Base-by-base conservation (phyloP, 2,329 filamentous ascomycete genomes). In the Paradendryphiella salina region DNA sequence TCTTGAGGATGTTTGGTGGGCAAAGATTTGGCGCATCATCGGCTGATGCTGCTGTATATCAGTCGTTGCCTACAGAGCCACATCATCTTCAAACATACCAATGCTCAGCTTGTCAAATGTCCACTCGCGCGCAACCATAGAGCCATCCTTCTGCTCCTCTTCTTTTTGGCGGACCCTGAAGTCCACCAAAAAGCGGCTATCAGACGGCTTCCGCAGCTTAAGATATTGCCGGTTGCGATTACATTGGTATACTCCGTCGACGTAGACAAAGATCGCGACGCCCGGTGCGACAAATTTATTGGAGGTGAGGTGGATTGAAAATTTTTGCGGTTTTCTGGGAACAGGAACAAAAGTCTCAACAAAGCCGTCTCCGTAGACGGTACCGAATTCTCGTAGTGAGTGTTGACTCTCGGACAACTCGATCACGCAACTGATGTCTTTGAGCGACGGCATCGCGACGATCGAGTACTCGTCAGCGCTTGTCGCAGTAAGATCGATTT, bases 191-290 rank as follows among this genome's bases (percentile, higher is more conserved):
- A 73, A 61, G 11, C 58, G 62, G 21, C 56, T 70, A 39, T 72
- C 64, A 5, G 63, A 62, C 20, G 59, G 57, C 15, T 66, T 61
- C 7, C 58, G 52, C 10, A 65, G 63, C 45, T 71, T 66, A 26
- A 82, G 57, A 29, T 75, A 67, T 32, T 74, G 70, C 32, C 76
- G 72, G 63, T 81, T 80, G 49, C 81, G 79, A 52, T 83, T 83
- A 67, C 79, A 81, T 60, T 83, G 81, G 54, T 83, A 83, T 5
- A 78, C 66, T 14, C 81, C 81, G 57, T 84, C 81, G 33, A 83
- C 81, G 69, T 77, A 83, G 20, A 83, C 80, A 52, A 79, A 80
- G 65, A 80, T 77, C 1, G 80, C 76, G 9, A 84, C 65, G 0
- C 81, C 81, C 18, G 77, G 73, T 1, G 77, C 77, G 54, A 83